Conservation (phyloP, 202 grass and related monocot genomes). For the Bolboschoenoplectus hybrid region DNA sequence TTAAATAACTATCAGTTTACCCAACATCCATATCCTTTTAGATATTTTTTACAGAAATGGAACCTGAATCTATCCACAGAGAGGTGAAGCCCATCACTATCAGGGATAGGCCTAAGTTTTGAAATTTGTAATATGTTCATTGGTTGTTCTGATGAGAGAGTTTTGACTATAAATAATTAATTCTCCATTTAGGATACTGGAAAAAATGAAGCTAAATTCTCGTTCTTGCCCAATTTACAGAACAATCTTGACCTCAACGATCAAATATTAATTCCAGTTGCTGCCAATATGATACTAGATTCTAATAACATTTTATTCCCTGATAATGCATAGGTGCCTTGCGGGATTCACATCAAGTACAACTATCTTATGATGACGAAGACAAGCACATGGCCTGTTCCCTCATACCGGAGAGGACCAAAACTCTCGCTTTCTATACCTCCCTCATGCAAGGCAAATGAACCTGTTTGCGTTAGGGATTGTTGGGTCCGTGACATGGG, state of each 20-base stretch:
- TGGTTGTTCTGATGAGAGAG: neutral
- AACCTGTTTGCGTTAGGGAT: slow-evolving; percentile 25
- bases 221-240: neutral
- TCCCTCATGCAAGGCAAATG: slow-evolving; percentile 18
- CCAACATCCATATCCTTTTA: neutral
- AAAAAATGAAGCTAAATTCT: neutral
- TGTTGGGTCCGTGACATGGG: slow-evolving; percentile 27
- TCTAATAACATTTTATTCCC: neutral
- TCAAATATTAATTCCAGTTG: neutral
- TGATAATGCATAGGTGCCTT: slow-evolving; percentile 31
- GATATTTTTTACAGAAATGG: neutral
- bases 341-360: slow-evolving; percentile 28
- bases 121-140: neutral
- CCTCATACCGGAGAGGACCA: neutral
- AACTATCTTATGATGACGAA: slow-evolving; percentile 26
- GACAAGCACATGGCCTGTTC: slow-evolving; percentile 21
- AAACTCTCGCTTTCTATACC: slow-evolving; percentile 33
- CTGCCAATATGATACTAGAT: neutral
- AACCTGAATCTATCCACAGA: neutral
- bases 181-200: neutral
- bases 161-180: neutral
- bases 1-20: neutral
- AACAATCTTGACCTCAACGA: neutral
- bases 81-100: neutral
- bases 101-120: neutral